These are phyloP conservation scores for Knufia petricola DNA, from an alignment of 2,329 filamentous ascomycete species.

Conservation along the genomic window DNA sequence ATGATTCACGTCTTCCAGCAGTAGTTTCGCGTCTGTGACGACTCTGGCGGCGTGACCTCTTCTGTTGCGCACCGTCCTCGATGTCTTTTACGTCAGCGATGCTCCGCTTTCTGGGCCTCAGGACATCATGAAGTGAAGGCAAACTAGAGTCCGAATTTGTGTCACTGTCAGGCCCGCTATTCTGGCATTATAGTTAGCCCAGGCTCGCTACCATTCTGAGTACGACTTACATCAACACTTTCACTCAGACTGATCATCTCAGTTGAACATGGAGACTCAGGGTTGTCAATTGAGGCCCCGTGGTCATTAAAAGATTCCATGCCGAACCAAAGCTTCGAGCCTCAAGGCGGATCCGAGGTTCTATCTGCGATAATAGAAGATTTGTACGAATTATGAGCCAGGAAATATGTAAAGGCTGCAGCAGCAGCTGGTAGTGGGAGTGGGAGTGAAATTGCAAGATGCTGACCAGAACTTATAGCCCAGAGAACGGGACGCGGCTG, in stretches of 20 bases:
- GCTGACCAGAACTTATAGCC: neutral
- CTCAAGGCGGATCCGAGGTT: no score
- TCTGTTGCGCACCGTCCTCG: neutral
- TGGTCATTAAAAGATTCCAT: neutral
- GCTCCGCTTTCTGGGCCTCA: neutral
- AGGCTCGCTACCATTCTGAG: neutral
- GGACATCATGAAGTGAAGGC: neutral
- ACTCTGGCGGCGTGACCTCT: constrained; percentile 43
- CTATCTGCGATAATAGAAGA: neutral
- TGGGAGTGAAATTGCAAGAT: neutral
- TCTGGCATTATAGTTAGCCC: neutral
- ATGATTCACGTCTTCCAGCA: neutral
- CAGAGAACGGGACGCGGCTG: neutral
- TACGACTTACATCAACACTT: neutral
- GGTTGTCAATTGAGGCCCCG: neutral
- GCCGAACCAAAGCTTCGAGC: no score
- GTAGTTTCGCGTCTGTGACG: no score
- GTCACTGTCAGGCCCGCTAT: neutral
- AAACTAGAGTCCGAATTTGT: neutral
- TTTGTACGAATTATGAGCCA: neutral
- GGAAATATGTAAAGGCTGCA: neutral
- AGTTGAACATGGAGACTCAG: neutral
- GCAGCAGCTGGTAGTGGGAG: neutral
- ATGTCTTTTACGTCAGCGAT: neutral
- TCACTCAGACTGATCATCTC: no score